Conservation (phyloP, 2,329 filamentous ascomycete genomes). For the Beauveria asiatica region DNA sequence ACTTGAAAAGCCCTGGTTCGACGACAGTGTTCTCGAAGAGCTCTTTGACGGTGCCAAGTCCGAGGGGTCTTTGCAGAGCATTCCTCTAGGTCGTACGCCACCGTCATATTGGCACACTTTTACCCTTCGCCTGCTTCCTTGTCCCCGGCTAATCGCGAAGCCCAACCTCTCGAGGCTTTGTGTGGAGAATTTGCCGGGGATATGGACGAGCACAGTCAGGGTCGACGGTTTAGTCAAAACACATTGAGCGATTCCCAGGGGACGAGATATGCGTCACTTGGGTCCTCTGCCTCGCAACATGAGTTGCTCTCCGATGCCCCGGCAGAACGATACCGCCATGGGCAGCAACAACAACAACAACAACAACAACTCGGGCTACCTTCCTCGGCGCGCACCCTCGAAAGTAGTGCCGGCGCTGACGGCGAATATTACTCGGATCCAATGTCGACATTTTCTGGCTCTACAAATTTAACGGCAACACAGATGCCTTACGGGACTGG, state of each 20-base stretch:
- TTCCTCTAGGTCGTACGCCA: constrained; percentile 26
- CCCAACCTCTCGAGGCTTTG: not conserved
- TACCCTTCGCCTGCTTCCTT: constrained; percentile 8
- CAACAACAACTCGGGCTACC: constrained; percentile 32
- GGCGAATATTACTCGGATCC: constrained; percentile 52
- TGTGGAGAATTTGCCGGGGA: constrained; percentile 6
- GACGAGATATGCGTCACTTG: constrained; percentile 43
- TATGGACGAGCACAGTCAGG: constrained; percentile 6
- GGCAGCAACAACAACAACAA: constrained; percentile 29
- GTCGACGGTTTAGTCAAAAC: not conserved
- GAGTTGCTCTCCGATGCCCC: constrained; percentile 23
- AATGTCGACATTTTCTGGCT: constrained; percentile 37
- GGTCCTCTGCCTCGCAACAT: constrained; percentile 34
- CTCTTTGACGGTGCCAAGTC: not conserved
- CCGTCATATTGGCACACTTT: not conserved
- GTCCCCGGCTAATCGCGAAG: constrained; percentile 9
- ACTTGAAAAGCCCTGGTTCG: not conserved
- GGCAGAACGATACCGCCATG: constrained; percentile 39
- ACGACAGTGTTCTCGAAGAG: not conserved
- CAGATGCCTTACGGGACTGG: constrained; percentile 53
- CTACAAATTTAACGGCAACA: constrained; percentile 48
- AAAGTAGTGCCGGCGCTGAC: constrained; percentile 45
- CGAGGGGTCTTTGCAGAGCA: constrained; percentile 45
- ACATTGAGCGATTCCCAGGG: constrained; percentile 13
- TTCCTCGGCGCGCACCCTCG: constrained; percentile 41